Evolutionary conservation across 495 filamentous ascomycete species (phyloP).

Genomic region (Extremus antarcticus): DNA sequence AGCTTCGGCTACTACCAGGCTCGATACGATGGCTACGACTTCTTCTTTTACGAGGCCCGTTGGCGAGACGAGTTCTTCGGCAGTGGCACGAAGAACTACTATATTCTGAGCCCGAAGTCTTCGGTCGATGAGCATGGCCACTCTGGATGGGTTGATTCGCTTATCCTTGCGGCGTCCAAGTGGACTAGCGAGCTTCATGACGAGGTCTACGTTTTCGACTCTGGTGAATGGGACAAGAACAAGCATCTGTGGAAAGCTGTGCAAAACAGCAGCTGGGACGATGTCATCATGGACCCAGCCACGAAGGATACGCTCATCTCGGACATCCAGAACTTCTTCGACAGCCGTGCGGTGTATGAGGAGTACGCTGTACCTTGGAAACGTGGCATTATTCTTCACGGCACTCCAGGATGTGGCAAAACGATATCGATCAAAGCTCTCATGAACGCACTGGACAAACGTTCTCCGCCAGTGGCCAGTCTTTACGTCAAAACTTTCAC

Average conservation of each 20-base stretch:
- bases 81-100: conserved; percentile 19
- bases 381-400: conserved; percentile 30
- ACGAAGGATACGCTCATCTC: conserved; percentile 36
- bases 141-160: conserved; percentile 31
- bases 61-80: conserved; percentile 36
- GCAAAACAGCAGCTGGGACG: conserved; percentile 38
- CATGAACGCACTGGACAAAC: conserved; percentile 44
- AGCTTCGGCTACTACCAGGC: conserved; percentile 44
- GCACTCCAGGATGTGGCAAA: conserved; percentile 51
- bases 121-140: conserved; percentile 1
- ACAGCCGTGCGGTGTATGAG: conserved; percentile 34
- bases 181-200: conserved; percentile 44
- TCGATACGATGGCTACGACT: conserved; percentile 36
- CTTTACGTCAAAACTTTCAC: conserved; percentile 45
- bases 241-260: conserved; percentile 46
- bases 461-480: conserved; percentile 31
- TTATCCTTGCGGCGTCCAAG: conserved; percentile 41
- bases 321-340: conserved; percentile 35
- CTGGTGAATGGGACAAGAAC: conserved; percentile 48
- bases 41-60: conserved; percentile 41
- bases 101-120: conserved; percentile 35
- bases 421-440: conserved; percentile 59
- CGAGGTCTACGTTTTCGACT: conserved; percentile 55
- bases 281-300: conserved; percentile 36
- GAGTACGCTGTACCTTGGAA: conserved; percentile 38